These are phyloP conservation scores for Nicotiana undulata DNA, from an alignment of 257 asterid genomes.

Conservation along the genomic window DNA sequence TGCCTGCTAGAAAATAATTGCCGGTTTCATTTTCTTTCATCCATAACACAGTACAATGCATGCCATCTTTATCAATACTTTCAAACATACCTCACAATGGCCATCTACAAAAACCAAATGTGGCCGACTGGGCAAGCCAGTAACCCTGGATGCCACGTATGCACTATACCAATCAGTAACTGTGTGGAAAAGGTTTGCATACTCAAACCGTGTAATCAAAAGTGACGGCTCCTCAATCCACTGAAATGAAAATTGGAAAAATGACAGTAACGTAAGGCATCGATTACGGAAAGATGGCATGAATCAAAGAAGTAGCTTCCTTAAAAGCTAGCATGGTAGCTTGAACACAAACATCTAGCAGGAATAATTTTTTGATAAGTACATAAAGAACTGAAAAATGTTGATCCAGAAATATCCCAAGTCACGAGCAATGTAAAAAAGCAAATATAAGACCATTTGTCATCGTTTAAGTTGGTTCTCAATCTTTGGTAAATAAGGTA, in stretches of 20 bases:
- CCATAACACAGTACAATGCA: not conserved
- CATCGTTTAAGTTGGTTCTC: not conserved
- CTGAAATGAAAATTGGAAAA: constrained; percentile 35
- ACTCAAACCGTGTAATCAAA: constrained; percentile 83
- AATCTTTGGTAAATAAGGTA: not conserved
- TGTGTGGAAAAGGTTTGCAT: constrained; percentile 94
- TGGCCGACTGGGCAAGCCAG: constrained; percentile 87
- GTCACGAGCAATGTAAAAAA: not conserved
- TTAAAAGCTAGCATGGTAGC: not conserved
- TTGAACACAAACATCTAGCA: not conserved
- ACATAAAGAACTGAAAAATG: not conserved
- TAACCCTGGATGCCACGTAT: constrained; percentile 83
- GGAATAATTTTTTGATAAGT: not conserved
- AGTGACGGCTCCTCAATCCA: constrained; percentile 95
- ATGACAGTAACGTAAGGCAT: constrained; percentile 9
- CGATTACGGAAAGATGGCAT: not conserved
- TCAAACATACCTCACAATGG: constrained; percentile 73
- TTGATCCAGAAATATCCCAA: not conserved
- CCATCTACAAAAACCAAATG: constrained; percentile 89
- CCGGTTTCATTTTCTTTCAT: not conserved
- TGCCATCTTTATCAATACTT: not conserved
- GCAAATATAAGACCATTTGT: not conserved
- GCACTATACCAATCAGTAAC: constrained; percentile 96
- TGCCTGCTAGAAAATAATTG: not conserved
- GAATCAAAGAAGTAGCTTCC: not conserved